Base-by-base conservation (phyloP, 371 early-diverging fungal species). In the Mortierella sp. region DNA sequence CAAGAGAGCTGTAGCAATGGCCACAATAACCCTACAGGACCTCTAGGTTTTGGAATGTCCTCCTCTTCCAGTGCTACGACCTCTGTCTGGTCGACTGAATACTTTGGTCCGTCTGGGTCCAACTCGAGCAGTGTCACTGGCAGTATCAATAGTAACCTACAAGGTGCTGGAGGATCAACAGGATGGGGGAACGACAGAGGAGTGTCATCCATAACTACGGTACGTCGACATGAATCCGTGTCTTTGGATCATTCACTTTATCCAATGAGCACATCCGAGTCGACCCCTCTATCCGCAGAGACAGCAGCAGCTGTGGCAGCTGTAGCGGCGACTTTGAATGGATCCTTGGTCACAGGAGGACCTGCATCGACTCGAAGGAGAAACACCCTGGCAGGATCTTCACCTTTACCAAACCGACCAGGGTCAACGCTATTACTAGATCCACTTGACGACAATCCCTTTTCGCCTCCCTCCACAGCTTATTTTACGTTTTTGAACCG, bases 401-500 rank as follows among this genome's bases (percentile, higher is more conserved):
- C 67, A 7, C 18, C 71, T 12, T 37, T n/a, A n/a, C n/a, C n/a
- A n/a, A n/a, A n/a, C n/a, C 70, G 7, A 48, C 57, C 16, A 37
- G 68, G 51, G 51, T 53, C 44, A n/a, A 48, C 62, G 18, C 14
- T 71, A 46, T 71, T 64, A 15, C 43, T 23, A 12, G 77, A 68
- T 45, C 62, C 62, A 59, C 60, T 66, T 1, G 48, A 55, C 7
- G 79, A n/a, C n/a, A n/a, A 72, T 30, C 72, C 72, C 4, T 77
- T 77, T 53, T 77, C 79, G 2, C 79, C 79, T 7, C 79, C 79
- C 6, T 77, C 72, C 11, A 77, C 79, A 0, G 66, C 79, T 1
- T 77, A 77, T 30, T 77, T 77, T 58, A 56, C 72, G 4, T 77
- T 77, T 62, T 29, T 77, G 68, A 77, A 77, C 28, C 67, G 72